phyloP scores from a whole-genome alignment of 768 basidiomycete genomes.

The Mycena belliarum region DNA sequence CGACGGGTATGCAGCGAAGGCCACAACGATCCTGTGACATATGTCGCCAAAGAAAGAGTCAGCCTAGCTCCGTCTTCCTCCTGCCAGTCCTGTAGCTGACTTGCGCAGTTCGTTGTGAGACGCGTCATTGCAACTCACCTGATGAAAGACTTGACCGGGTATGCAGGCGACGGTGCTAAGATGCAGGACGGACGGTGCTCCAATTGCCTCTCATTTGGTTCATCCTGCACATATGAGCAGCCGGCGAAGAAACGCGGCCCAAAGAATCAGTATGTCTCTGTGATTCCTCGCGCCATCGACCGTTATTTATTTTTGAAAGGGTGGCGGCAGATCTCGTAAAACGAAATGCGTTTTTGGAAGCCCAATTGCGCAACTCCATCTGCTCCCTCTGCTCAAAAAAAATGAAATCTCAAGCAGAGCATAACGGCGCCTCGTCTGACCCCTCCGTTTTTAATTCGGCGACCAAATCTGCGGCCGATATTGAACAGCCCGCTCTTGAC shows the following conservation, averaged over 20 bases:
- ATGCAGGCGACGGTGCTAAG: conserved; percentile 11
- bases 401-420: neutral
- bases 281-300: neutral
- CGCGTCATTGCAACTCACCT: neutral
- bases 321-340: conserved; percentile 51
- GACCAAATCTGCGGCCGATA: neutral
- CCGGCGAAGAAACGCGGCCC: conserved; percentile 11
- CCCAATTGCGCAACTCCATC: conserved; percentile 29
- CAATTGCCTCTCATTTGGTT: conserved; percentile 9
- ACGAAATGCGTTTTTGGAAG: conserved; percentile 44
- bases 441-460: conserved; percentile 9
- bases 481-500: neutral
- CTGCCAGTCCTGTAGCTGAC: neutral
- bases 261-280: conserved; percentile 1
- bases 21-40: neutral
- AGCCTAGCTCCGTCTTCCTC: neutral
- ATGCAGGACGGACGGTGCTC: conserved; percentile 1
- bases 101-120: conserved; percentile 15
- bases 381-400: conserved; percentile 18
- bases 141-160: neutral
- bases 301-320: conserved; percentile 10
- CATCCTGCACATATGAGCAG: conserved; percentile 9
- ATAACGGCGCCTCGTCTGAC: neutral
- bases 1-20: too few relatives aligned
- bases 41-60: conserved; percentile 7